A percentile compares a stretch with the other conserved stretches of the same genome.
Evolutionary conservation across 176 grass and related monocot species (phyloP).

Genomic region (Guadua angustifolia): DNA sequence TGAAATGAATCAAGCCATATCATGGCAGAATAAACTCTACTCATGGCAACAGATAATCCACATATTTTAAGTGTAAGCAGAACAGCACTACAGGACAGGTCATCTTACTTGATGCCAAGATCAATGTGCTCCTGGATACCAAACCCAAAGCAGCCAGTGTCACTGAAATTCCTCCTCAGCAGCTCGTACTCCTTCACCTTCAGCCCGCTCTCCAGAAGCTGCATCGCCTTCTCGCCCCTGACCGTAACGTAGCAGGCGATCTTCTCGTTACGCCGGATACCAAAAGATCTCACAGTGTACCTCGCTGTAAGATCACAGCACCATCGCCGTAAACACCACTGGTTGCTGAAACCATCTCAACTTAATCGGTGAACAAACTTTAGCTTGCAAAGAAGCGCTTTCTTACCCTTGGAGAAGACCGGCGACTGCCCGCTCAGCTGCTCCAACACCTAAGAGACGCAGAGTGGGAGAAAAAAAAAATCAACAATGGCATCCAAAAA

Average conservation of each 20-base stretch:
- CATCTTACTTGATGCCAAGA: constrained; percentile 74
- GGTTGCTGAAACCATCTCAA: background rate
- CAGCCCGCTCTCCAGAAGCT: constrained; percentile 65
- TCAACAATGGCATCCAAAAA: background rate
- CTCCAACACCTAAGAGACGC: constrained; percentile 53
- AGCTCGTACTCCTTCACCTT: constrained; percentile 77
- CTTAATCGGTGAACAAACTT: background rate
- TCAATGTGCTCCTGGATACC: constrained; percentile 79
- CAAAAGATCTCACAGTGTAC: constrained; percentile 67
- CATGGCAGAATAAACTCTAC: background rate
- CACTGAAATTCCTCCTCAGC: constrained; percentile 75
- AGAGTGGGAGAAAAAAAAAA: background rate
- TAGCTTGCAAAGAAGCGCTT: background rate
- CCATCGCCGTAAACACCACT: background rate
- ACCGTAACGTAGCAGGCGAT: constrained; percentile 62
- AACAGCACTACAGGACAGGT: background rate
- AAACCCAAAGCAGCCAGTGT: constrained; percentile 69
- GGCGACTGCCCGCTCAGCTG: constrained; percentile 68
- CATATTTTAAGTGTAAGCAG: background rate
- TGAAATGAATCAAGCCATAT: background rate
- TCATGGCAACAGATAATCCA: background rate
- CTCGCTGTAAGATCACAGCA: constrained; percentile 49
- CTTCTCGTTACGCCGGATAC: constrained; percentile 73
- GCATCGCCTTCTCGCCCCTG: constrained; percentile 70
- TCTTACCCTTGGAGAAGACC: constrained; percentile 68